A percentile compares a stretch with the other conserved stretches of the same genome.
These are phyloP conservation scores for Stephania cephalantha DNA, from an alignment of 164 flowering plant species.

Conservation along the genomic window DNA sequence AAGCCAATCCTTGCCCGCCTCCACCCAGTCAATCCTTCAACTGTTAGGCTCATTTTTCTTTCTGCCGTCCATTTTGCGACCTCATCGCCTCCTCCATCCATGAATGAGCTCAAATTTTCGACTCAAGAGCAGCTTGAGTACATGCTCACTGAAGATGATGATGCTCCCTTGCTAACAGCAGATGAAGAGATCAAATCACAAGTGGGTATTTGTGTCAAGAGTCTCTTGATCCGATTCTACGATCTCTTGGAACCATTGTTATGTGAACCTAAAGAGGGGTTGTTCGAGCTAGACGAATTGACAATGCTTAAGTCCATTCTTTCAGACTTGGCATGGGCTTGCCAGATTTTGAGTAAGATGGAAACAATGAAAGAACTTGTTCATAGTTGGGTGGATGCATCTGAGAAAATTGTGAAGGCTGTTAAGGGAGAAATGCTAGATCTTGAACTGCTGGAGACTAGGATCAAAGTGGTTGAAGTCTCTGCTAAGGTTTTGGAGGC, in stretches of 20 bases:
- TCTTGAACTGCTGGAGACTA: constrained; percentile 29
- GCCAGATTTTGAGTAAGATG: constrained; percentile 58
- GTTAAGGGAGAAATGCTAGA: constrained; percentile 25
- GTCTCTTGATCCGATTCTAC: constrained; percentile 42
- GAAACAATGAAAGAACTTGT: constrained; percentile 70
- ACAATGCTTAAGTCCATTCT: constrained; percentile 34
- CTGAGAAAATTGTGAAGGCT: constrained; percentile 44
- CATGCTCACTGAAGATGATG: constrained; percentile 96
- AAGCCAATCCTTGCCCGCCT: constrained; percentile 82
- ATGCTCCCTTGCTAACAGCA: constrained; percentile 56
- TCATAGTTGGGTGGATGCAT: constrained; percentile 56
- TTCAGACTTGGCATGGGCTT: constrained; percentile 75
- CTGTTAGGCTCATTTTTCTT: constrained; percentile 46
- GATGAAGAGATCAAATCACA: constrained; percentile 55
- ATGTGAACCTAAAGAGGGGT: constrained; percentile 22
- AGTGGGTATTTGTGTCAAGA: constrained; percentile 39
- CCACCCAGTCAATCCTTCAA: constrained; percentile 57
- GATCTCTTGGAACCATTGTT: constrained; percentile 32
- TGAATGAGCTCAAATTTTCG: constrained; percentile 58
- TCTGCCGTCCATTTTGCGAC: constrained; percentile 76
- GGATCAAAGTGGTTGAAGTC: constrained; percentile 57
- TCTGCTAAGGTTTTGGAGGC: constrained; percentile 71
- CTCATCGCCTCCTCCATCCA: constrained; percentile 52
- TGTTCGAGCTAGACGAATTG: constrained; percentile 18
- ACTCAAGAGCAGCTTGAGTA: constrained; percentile 95